Base-by-base conservation (phyloP, 2,329 filamentous ascomycete species). In the Plenodomus tracheiphilus region DNA sequence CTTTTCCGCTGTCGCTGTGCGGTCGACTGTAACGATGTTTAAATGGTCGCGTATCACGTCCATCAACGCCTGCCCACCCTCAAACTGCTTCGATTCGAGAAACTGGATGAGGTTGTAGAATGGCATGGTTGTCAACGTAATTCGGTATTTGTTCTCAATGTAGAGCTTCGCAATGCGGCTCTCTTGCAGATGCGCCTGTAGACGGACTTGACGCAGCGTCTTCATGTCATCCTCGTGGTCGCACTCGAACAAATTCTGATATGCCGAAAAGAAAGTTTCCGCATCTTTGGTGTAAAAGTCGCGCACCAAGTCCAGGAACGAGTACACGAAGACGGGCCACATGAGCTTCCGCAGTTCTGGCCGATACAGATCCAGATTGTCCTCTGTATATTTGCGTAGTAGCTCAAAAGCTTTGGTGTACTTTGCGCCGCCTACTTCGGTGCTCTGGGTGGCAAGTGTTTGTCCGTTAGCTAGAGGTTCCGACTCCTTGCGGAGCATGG, bases 241-340 rank as follows among this genome's bases (percentile, higher is more conserved):
- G 19, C 82, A 82, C 59, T 91, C 85, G 62, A 97, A 97, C 20
- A 76, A 68, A 45, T 85, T 74, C 46, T 85, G 85, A 64, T 89
- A 85, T 4, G 81, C 78, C 21, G 83, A 81, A 53, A 95, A 85
- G 66, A 96, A 93, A 2, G 81, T 77, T 58, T 88, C 85, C 13
- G 86, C 85, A 49, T 96, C 90, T 34, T 83, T 82, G 1, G 82
- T 76, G 60, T 88, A 91, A 55, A 85, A 85, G 51, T 90, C 84
- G 28, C 79, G 79, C 21, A 95, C 82, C 46, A 97, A 82, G 48
- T 90, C 86, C 20, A 99, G 78, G 67, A 89, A 97, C 0, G 90
- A 94, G 73, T 99, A 96, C 42, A 97, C 89, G 65, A 97, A 97
- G 0, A 95, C 77, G 0, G 94, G 94, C 91, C 94, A 99, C 15